Evolutionary conservation across 2,329 filamentous ascomycete genomes (phyloP).

Genomic region (Talaromyces atroroseus): DNA sequence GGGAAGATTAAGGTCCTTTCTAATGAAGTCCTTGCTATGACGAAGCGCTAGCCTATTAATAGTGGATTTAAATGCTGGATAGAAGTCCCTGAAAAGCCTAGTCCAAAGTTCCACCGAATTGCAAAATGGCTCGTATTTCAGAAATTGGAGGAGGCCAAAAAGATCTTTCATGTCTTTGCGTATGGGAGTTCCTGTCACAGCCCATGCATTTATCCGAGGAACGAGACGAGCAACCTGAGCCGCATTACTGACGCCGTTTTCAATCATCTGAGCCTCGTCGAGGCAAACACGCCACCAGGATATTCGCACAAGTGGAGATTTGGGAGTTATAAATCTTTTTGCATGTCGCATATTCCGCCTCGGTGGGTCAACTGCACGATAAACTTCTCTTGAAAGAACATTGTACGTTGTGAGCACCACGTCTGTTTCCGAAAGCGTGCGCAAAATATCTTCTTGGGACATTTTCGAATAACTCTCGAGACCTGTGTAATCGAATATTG

Average conservation of each 20-base stretch:
- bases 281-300: constrained; percentile 80
- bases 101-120: constrained; percentile 62
- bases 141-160: constrained; percentile 72
- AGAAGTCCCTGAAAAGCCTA: constrained; percentile 56
- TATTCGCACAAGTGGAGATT: constrained; percentile 72
- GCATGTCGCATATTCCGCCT: constrained; percentile 61
- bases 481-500: constrained; percentile 53
- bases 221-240: constrained; percentile 74
- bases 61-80: constrained; percentile 60
- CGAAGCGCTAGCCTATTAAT: constrained; percentile 70
- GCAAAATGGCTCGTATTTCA: constrained; percentile 72
- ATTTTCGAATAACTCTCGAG: constrained; percentile 35
- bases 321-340: constrained; percentile 60
- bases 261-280: constrained; percentile 78
- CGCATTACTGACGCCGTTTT: constrained; percentile 78
- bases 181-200: constrained; percentile 83
- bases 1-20: constrained; percentile 72
- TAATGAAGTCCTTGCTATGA: constrained; percentile 77
- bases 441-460: constrained; percentile 38
- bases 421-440: constrained; percentile 46
- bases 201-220: constrained; percentile 83
- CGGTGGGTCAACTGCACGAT: constrained; percentile 67
- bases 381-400: constrained; percentile 72
- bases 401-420: constrained; percentile 60
- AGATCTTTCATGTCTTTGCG: constrained; percentile 74